These are phyloP conservation scores for Periconia sp. DNA, from an alignment of 2,329 filamentous ascomycete species.

Conservation along the genomic window DNA sequence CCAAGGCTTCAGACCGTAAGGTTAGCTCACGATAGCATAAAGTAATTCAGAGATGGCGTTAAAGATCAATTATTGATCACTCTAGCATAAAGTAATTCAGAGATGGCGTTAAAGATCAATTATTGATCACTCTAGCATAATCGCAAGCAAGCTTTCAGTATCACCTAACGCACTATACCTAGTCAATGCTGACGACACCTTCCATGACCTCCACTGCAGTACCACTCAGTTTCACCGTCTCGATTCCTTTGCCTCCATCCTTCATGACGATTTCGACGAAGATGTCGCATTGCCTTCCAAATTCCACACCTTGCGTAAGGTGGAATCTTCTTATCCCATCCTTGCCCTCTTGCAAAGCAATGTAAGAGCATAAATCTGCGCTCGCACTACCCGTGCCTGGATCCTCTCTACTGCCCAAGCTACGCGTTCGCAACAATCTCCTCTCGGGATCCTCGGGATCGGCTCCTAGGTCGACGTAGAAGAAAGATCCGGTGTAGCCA, in stretches of 20 bases:
- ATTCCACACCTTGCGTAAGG: conserved; percentile 57
- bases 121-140: no score
- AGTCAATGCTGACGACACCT: conserved; percentile 9
- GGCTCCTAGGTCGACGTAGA: conserved; percentile 62
- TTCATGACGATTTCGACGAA: conserved; percentile 51
- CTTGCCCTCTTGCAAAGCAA: conserved; percentile 42
- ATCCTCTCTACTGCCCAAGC: conserved; percentile 59
- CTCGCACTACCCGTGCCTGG: conserved; percentile 57
- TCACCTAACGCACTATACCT: no score
- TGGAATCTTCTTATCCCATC: conserved; percentile 39
- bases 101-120: no score
- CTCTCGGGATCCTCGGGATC: conserved; percentile 24
- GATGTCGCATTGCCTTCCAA: conserved; percentile 56
- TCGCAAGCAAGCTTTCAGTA: no score
- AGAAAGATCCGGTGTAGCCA: conserved; percentile 54
- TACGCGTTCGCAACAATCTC: conserved; percentile 60
- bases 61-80: no score
- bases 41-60: no score
- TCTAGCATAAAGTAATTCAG: no score
- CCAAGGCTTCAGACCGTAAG: no score
- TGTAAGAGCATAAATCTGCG: conserved; percentile 50
- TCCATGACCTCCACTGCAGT: conserved; percentile 48
- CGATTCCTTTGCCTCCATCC: conserved; percentile 38
- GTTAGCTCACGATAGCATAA: no score
- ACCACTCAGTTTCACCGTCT: conserved; percentile 49